These are phyloP conservation scores for Leccinum incarnatum DNA, from an alignment of 768 basidiomycete species.

Conservation along the genomic window DNA sequence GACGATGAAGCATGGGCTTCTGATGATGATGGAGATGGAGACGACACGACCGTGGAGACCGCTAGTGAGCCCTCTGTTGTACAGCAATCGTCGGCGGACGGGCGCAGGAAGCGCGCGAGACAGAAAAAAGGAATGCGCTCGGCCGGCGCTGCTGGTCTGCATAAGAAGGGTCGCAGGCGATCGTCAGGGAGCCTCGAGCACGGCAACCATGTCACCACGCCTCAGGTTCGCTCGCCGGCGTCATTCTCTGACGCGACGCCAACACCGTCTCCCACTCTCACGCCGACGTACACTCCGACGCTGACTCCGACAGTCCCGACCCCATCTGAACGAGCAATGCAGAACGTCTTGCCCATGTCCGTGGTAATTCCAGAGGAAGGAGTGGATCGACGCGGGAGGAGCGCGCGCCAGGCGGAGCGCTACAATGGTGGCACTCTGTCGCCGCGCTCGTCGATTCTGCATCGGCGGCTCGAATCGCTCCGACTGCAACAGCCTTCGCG, in stretches of 20 bases:
- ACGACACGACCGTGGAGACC: constrained; percentile 8
- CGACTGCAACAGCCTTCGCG: constrained; percentile 25
- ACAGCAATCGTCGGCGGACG: constrained; percentile 3
- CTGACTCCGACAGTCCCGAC: neutral
- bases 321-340: neutral
- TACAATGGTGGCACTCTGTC: constrained; percentile 12
- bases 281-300: neutral
- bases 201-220: neutral
- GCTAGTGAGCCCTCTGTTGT: neutral
- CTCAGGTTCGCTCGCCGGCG: neutral
- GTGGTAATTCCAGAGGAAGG: neutral
- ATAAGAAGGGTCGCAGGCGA: constrained; percentile 14
- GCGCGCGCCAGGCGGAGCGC: constrained; percentile 8
- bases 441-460: constrained; percentile 22
- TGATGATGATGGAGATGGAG: constrained; percentile 40
- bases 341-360: constrained; percentile 1
- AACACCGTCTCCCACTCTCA: neutral
- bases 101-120: constrained; percentile 26
- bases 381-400: constrained; percentile 25
- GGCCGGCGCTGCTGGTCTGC: neutral
- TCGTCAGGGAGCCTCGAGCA: constrained; percentile 4
- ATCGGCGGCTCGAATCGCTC: constrained; percentile 32
- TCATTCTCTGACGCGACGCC: neutral
- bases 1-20: constrained; percentile 66
- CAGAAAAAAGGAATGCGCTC: constrained; percentile 21